Percentiles rank a stretch among this genome's conserved stretches.
These are phyloP conservation scores for Ammopiptanthus mongolicus DNA, from an alignment of 306 rosid genomes.

Conservation along the genomic window DNA sequence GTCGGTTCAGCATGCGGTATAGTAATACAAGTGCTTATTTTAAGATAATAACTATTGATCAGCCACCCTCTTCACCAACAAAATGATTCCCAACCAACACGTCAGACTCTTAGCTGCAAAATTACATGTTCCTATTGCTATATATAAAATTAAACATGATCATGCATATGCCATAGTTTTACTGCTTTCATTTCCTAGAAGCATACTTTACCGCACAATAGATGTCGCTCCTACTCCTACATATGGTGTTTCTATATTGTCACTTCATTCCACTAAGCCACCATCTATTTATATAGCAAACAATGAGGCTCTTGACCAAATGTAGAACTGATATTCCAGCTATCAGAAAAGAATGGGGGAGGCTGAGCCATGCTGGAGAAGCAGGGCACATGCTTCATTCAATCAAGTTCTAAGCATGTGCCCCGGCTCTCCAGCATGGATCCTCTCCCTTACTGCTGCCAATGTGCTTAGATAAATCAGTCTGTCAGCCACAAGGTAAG, in stretches of 20 bases:
- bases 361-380: slow-evolving; percentile 59
- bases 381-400: slow-evolving; percentile 62
- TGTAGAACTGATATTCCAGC: neutral
- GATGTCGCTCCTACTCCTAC: too few species aligned
- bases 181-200: neutral
- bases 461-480: neutral
- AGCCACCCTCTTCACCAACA: slow-evolving; percentile 27
- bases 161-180: neutral
- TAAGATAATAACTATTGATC: slow-evolving; percentile 22
- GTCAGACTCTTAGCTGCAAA: neutral
- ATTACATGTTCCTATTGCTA: neutral
- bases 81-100: slow-evolving; percentile 15
- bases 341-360: slow-evolving; percentile 11
- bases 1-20: slow-evolving; percentile 26
- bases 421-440: slow-evolving; percentile 49
- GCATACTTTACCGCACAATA: too few species aligned
- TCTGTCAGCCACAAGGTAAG: neutral
- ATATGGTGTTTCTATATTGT: neutral
- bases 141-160: neutral
- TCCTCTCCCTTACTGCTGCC: slow-evolving; percentile 26
- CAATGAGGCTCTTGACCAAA: neutral
- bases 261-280: too few species aligned
- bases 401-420: slow-evolving; percentile 35
- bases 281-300: too few species aligned
- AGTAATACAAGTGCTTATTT: slow-evolving; percentile 4